Conservation (phyloP, 352 stramenopile genomes). For the Phytophthora sp. region DNA sequence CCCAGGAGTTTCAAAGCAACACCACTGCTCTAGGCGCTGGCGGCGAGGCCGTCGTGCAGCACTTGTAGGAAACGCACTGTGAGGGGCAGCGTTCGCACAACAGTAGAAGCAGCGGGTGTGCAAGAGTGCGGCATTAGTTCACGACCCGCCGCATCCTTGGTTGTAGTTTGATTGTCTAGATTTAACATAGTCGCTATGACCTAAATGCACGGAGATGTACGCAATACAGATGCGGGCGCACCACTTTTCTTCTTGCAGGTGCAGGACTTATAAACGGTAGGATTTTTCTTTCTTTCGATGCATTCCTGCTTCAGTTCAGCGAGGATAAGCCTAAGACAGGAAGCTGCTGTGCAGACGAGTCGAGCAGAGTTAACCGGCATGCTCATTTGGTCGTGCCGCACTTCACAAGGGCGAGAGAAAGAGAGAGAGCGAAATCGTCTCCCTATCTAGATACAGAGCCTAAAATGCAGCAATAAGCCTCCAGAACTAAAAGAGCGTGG, state of each 20-base stretch:
- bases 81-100: constrained; percentile 1
- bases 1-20: constrained; percentile 29
- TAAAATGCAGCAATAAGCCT: too few species aligned
- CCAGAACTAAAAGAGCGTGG: constrained; percentile 3
- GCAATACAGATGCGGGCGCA: not conserved
- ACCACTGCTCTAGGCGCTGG: not conserved
- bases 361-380: not conserved
- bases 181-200: not conserved
- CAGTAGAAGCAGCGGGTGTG: constrained; percentile 25
- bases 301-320: constrained; percentile 13
- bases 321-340: constrained; percentile 1
- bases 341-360: not conserved
- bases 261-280: not conserved
- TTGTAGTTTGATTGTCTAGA: constrained; percentile 25
- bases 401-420: too few species aligned
- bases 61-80: constrained; percentile 22
- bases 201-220: too few species aligned
- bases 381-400: not conserved
- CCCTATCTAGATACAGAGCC: too few species aligned
- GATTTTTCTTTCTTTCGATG: constrained; percentile 3
- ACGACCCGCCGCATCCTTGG: not conserved
- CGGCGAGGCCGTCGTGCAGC: constrained; percentile 7
- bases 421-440: too few species aligned
- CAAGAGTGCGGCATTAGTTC: constrained; percentile 17
- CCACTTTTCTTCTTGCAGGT: not conserved